These are phyloP conservation scores for Paracamarosporium sp. DNA, from an alignment of 2,329 filamentous ascomycete species.

Conservation along the genomic window DNA sequence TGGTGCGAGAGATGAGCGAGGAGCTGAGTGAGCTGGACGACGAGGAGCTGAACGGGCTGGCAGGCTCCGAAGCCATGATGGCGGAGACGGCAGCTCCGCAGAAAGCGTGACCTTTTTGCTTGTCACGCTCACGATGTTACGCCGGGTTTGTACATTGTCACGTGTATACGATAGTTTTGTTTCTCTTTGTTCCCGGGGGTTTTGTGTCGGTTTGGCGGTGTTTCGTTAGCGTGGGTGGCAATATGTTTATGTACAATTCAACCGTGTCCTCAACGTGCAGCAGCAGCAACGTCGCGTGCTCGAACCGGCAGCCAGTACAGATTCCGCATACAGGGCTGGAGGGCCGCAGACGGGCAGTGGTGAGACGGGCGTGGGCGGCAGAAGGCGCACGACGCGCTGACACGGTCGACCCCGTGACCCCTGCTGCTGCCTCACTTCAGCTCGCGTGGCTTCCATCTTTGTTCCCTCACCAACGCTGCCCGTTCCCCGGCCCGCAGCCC, in stretches of 20 bases:
- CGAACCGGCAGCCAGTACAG: background rate
- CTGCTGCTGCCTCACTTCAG: conserved; percentile 20
- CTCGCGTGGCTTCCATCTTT: conserved; percentile 15
- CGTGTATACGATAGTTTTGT: conserved; percentile 13
- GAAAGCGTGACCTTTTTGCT: conserved; percentile 17
- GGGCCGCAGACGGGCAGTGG: background rate
- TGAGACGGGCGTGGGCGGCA: background rate
- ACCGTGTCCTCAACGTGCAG: background rate
- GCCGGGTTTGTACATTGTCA: background rate
- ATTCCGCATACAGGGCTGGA: background rate
- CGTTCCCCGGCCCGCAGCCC: background rate
- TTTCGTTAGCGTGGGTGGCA: conserved; percentile 1
- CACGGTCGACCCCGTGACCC: background rate
- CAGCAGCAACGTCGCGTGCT: background rate
- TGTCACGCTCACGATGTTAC: conserved; percentile 6
- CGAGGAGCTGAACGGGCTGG: conserved; percentile 76
- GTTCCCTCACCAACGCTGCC: conserved; percentile 14
- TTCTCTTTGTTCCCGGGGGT: background rate
- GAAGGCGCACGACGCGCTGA: background rate
- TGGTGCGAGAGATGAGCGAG: conserved; percentile 78
- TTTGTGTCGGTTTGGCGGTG: conserved; percentile 2
- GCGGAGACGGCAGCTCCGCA: conserved; percentile 25
- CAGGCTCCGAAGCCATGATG: conserved; percentile 39
- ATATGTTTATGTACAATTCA: conserved; percentile 3
- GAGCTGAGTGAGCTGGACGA: conserved; percentile 92